Percentiles rank a stretch among this genome's conserved stretches.
Conservation (phyloP, 805 yeast genomes). For the Wickerhamiella lipophila region DNA sequence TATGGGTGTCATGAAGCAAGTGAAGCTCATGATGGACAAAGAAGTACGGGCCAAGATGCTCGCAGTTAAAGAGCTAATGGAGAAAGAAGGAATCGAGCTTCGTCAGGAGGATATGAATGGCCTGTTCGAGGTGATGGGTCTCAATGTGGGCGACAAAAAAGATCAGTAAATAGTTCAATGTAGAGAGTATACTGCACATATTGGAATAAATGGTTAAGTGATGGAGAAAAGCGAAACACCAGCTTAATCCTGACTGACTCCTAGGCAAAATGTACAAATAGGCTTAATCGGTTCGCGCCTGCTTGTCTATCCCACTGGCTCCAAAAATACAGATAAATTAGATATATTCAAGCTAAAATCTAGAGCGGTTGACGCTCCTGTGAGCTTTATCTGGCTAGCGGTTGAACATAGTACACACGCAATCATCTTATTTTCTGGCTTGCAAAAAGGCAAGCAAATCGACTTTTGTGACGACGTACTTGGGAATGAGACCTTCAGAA, state of each 20-base stretch:
- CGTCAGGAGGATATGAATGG: constrained; percentile 17
- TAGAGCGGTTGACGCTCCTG: background rate
- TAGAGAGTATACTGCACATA: no score
- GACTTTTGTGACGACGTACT: constrained; percentile 78
- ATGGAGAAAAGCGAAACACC: no score
- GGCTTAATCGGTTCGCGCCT: no score
- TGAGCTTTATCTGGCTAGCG: background rate
- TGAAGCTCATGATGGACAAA: constrained; percentile 24
- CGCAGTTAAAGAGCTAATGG: constrained; percentile 17
- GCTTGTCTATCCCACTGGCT: no score
- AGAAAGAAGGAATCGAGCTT: constrained; percentile 19
- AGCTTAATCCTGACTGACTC: no score
- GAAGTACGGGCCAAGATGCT: constrained; percentile 22
- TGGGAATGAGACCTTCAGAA: constrained; percentile 43
- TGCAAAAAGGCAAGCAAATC: constrained; percentile 48
- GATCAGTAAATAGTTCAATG: background rate
- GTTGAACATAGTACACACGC: background rate
- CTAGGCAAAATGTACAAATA: no score
- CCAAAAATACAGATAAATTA: no score
- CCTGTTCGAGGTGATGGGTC: constrained; percentile 15
- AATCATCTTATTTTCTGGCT: background rate
- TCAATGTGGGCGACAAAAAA: constrained; percentile 4
- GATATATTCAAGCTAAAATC: background rate
- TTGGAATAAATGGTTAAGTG: no score
- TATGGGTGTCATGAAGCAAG: constrained; percentile 19